Evolutionary conservation across 2,329 filamentous ascomycete genomes (phyloP), one percentile per base, ranked within the genome.

Genomic region (Penicillium sp.): DNA sequence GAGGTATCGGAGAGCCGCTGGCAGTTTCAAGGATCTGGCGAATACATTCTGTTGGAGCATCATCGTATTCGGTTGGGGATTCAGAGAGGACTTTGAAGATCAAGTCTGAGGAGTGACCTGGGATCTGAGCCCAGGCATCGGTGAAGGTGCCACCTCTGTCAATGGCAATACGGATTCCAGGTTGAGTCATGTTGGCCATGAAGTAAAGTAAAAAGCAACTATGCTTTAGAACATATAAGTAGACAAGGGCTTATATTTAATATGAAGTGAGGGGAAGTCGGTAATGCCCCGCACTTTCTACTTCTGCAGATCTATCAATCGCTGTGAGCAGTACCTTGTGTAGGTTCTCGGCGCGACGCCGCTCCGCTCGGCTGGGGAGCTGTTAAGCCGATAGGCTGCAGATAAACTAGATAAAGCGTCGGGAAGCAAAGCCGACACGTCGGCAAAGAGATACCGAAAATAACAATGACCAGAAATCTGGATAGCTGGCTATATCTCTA

Each of bases 21-120:
- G 65, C 63, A 9, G 57, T 59, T 41, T 72, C 68, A 75, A 96
- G 82, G 16, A 90, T 90, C 66, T 93, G 91, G 65, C 86, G 77
- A 91, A 91, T 61, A 88, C 91, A 74, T 93, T 96, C 66, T 89
- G 82, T 76, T 91, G 91, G 26, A 91, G 70, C 70, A 63, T 73
- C 70, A 26, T 62, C 47, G 52, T 71, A 73, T 33, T 73, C 65
- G 4, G 63, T 57, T 5, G 67, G 67, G 41, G 68, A 64, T 16
- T 69, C 68, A 3, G 70, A 73, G 16, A 73, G 52, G 3, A 73
- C 53, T 55, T 73, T 73, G 43, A 72, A 60, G 6, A 73, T 59
- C 14, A 72, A 52, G 49, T 71, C 68, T n/a, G 37, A 43, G 3
- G 37, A 31, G 24, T 56, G 57, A 5, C 64, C 65, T 1, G 63